Evolutionary conservation across 805 yeast genomes (phyloP).

Genomic region (Sugiyamaella floridensis): DNA sequence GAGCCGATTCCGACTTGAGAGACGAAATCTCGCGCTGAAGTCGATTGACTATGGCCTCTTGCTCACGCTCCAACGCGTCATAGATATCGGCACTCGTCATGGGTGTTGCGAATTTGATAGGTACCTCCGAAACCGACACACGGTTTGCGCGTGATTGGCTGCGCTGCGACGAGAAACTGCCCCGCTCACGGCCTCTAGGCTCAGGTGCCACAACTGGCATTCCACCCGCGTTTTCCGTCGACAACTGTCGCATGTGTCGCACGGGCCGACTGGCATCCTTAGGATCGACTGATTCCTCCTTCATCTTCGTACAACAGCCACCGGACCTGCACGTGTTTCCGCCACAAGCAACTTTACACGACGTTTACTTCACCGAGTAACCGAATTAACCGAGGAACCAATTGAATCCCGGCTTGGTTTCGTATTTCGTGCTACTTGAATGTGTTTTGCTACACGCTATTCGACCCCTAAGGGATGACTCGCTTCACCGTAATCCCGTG

Average conservation of each 20-base stretch:
- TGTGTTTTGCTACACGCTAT: too few relatives aligned
- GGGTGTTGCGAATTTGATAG: slow-evolving; percentile 6
- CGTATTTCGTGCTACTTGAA: too few relatives aligned
- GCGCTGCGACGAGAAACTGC: not conserved
- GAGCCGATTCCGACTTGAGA: slow-evolving; percentile 44
- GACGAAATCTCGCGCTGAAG: slow-evolving; percentile 54
- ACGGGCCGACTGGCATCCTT: not conserved
- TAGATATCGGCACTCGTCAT: slow-evolving; percentile 25
- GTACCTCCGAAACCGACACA: not conserved
- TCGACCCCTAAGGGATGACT: too few relatives aligned
- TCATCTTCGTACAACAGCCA: not conserved
- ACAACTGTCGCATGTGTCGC: not conserved
- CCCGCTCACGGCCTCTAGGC: not conserved
- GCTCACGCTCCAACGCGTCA: slow-evolving; percentile 56
- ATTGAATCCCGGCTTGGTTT: too few relatives aligned
- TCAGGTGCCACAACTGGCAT: not conserved
- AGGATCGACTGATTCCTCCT: not conserved
- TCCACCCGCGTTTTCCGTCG: not conserved
- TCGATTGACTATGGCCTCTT: slow-evolving; percentile 64
- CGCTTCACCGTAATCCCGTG: too few relatives aligned
- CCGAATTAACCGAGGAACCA: too few relatives aligned
- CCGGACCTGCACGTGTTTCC: not conserved
- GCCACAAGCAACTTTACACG: not conserved
- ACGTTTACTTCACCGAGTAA: too few relatives aligned
- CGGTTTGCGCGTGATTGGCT: not conserved